Base-by-base conservation (phyloP, 768 basidiomycete species). In the Rhizopogon salebrosus region DNA sequence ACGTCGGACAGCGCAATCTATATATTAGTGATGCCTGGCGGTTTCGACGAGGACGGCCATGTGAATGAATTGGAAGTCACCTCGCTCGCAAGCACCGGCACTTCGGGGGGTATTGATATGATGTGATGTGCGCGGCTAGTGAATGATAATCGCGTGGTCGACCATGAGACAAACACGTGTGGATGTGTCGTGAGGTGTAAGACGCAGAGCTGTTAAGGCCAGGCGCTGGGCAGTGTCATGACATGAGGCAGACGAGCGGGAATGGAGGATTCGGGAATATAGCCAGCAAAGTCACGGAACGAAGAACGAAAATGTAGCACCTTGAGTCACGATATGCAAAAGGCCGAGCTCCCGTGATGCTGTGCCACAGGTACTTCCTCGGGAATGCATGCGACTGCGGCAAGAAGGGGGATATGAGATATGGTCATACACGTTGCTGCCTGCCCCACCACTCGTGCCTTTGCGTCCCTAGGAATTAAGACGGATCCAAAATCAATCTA, bases 131-230 rank as follows among this genome's bases (percentile, higher is more conserved):
- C 68, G 57, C 66, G 49, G 42, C 53, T 57, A 57, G 34, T 59
- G 64, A 64, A 49, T 60, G 67, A 68, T 68, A 68, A 68, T 70
- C 67, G 67, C 64, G 66, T 70, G 67, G 49, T 59, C 51, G 48
- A 45, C 40, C 49, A 61, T 27, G 56, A 69, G 68, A 68, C 54
- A 52, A 57, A 61, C 67, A 68, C 64, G 68, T 68, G 68, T 64
- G n/a, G 10, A 8, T 11, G 42, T 41, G 10, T 22, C 24, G 22
- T 14, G 26, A 49, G 22, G 34, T 24, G 34, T 52, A 27, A 27
- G 34, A 26, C 18, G 6, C 34, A 34, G 31, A 34, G 13, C 7
- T 29, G 1, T 29, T 29, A 9, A 29, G 9, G 31, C 11, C 31
- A 34, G 31, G 18, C 43, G 14, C 13, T 14, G 20, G 36, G 29